Conservation (phyloP, 2,329 filamentous ascomycete species). For the Epichloe sibirici region DNA sequence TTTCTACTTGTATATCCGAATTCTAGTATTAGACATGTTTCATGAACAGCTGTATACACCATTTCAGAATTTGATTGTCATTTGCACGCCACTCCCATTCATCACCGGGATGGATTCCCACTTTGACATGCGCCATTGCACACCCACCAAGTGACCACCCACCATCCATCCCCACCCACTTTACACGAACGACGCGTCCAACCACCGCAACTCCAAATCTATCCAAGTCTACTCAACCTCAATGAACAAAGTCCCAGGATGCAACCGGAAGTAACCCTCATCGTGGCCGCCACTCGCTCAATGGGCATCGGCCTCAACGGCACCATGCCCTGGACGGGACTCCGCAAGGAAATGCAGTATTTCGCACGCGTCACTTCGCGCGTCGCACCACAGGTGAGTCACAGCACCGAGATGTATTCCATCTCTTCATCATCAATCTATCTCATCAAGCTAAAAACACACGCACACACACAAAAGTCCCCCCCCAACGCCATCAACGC, state of each 20-base stretch:
- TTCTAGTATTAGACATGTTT: too few relatives aligned
- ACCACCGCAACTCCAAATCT: neutral
- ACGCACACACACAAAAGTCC: slow-evolving; percentile 11
- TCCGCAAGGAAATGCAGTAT: slow-evolving; percentile 88
- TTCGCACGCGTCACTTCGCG: slow-evolving; percentile 83
- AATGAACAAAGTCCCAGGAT: slow-evolving; percentile 10
- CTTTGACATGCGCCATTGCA: too few relatives aligned
- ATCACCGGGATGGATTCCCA: too few relatives aligned
- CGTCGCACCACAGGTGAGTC: slow-evolving; percentile 29
- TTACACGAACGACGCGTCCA: neutral
- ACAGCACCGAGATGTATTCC: neutral
- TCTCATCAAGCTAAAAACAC: neutral
- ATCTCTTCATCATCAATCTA: neutral
- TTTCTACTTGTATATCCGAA: too few relatives aligned
- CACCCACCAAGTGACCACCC: too few relatives aligned
- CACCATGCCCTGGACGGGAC: slow-evolving; percentile 74
- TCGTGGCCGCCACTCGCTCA: slow-evolving; percentile 81
- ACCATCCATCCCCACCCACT: too few relatives aligned
- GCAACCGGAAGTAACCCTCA: slow-evolving; percentile 61
- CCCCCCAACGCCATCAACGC: slow-evolving; percentile 43
- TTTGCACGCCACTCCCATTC: too few relatives aligned
- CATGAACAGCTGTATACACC: too few relatives aligned
- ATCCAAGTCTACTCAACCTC: neutral
- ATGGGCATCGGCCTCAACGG: slow-evolving; percentile 81
- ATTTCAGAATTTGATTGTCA: too few relatives aligned